phyloP scores from a whole-genome alignment of 2,329 filamentous ascomycete genomes.

The Penicillium sp. region DNA sequence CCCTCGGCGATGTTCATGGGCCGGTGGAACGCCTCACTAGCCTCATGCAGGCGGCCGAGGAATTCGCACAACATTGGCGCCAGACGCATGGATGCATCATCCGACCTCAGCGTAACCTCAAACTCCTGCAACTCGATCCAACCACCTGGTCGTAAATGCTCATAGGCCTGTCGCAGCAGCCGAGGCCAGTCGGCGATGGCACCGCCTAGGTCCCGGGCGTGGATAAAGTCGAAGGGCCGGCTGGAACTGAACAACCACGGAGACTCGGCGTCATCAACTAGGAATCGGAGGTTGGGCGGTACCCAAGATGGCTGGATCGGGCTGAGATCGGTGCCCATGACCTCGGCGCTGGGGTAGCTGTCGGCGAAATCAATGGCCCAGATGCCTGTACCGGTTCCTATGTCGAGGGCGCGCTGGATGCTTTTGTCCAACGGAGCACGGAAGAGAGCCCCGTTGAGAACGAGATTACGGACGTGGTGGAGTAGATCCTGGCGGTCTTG shows the following conservation, averaged over 20 bases:
- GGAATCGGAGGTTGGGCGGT: conserved; percentile 36
- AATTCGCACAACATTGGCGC: conserved; percentile 30
- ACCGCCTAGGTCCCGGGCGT: conserved; percentile 34
- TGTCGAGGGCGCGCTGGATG: conserved; percentile 37
- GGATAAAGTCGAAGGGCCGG: conserved; percentile 34
- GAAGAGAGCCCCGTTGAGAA: conserved; percentile 36
- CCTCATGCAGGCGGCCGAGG: conserved; percentile 27
- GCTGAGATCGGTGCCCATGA: conserved; percentile 51
- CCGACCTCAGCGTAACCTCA: conserved; percentile 29
- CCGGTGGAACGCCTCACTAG: conserved; percentile 35
- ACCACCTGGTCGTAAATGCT: conserved; percentile 49
- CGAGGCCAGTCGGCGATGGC: conserved; percentile 32
- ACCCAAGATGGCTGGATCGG: conserved; percentile 43
- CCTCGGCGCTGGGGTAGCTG: conserved; percentile 36
- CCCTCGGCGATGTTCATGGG: conserved; percentile 35
- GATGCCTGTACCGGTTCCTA: conserved; percentile 39
- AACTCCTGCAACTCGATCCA: conserved; percentile 51
- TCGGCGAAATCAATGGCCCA: conserved; percentile 40
- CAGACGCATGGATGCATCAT: conserved; percentile 29
- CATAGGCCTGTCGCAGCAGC: conserved; percentile 23
- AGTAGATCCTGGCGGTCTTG: conserved; percentile 38
- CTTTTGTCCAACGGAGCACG: conserved; percentile 37
- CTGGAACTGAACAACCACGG: conserved; percentile 30
- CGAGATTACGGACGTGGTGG: conserved; percentile 39
- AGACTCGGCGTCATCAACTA: conserved; percentile 35